These are phyloP conservation scores for Proliferodiscus dingleyae DNA, from an alignment of 2,329 filamentous ascomycete species.

Conservation along the genomic window DNA sequence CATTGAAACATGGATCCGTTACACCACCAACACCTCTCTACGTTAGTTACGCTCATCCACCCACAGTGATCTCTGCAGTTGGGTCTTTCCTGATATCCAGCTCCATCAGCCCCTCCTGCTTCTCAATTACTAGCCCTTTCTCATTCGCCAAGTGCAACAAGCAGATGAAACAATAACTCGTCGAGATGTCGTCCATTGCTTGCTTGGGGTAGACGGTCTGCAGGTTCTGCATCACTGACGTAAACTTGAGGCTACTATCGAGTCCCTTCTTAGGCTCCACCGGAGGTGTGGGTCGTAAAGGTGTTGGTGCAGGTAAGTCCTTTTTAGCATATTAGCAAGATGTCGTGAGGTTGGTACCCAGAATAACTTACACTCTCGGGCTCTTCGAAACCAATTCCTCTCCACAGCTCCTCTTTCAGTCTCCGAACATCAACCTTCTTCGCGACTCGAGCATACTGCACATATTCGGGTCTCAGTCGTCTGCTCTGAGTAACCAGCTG, in stretches of 20 bases:
- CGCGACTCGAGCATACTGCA: constrained; percentile 64
- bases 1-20: constrained; percentile 3
- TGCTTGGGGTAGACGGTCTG: constrained; percentile 81
- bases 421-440: constrained; percentile 68
- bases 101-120: constrained; percentile 47
- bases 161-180: constrained; percentile 86
- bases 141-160: constrained; percentile 72
- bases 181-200: constrained; percentile 90
- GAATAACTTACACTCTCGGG: constrained; percentile 41
- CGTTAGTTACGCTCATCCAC: constrained; percentile 13
- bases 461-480: constrained; percentile 60
- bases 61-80: constrained; percentile 50
- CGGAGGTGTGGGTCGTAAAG: constrained; percentile 33
- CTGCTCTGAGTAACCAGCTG: constrained; percentile 62
- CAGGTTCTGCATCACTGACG: constrained; percentile 82
- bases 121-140: constrained; percentile 62
- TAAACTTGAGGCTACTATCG: constrained; percentile 69
- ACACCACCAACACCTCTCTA: neutral
- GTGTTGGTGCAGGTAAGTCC: constrained; percentile 21
- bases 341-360: neutral
- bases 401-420: constrained; percentile 68
- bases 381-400: constrained; percentile 55
- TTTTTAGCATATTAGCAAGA: constrained; percentile 16
- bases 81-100: constrained; percentile 58
- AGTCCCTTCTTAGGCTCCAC: constrained; percentile 29